Evolutionary conservation across 2,329 filamentous ascomycete species (phyloP).

Genomic region (Fusarium humuli): DNA sequence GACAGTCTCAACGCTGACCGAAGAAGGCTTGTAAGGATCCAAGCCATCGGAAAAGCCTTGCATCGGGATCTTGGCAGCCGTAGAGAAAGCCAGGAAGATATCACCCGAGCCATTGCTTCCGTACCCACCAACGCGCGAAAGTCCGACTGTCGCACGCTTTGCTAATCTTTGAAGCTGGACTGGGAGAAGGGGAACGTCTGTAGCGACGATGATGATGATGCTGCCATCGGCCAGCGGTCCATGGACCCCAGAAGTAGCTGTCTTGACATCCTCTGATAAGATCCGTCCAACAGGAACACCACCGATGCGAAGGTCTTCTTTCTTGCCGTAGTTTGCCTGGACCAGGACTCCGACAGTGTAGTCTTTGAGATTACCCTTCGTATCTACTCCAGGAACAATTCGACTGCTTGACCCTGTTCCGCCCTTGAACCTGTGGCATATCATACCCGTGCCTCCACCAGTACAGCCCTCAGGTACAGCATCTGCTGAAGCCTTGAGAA

Average conservation of each 20-base stretch:
- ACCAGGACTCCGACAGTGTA: slow-evolving; percentile 73
- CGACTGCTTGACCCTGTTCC: slow-evolving; percentile 73
- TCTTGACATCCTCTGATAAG: slow-evolving; percentile 54
- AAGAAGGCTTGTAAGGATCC: slow-evolving; percentile 55
- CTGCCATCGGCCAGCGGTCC: slow-evolving; percentile 52
- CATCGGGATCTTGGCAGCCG: slow-evolving; percentile 61
- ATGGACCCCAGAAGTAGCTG: slow-evolving; percentile 31
- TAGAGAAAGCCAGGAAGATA: slow-evolving; percentile 75
- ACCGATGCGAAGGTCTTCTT: slow-evolving; percentile 66
- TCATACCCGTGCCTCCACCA: slow-evolving; percentile 76
- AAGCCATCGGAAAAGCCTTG: slow-evolving; percentile 51
- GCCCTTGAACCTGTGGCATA: slow-evolving; percentile 74
- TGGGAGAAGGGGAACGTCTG: slow-evolving; percentile 49
- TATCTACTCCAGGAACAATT: slow-evolving; percentile 60
- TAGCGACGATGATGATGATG: slow-evolving; percentile 51
- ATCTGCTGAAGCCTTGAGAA: slow-evolving; percentile 62
- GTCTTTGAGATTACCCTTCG: slow-evolving; percentile 48
- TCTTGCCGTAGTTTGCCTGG: slow-evolving; percentile 73
- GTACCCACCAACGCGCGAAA: slow-evolving; percentile 70
- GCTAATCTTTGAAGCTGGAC: slow-evolving; percentile 61
- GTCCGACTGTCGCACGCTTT: slow-evolving; percentile 70
- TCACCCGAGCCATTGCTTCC: slow-evolving; percentile 73
- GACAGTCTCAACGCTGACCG: slow-evolving; percentile 46
- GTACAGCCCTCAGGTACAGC: slow-evolving; percentile 70
- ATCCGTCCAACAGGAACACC: slow-evolving; percentile 72